These are phyloP conservation scores for Leucocoprinus sp. DNA, from an alignment of 768 basidiomycete genomes.

Conservation along the genomic window DNA sequence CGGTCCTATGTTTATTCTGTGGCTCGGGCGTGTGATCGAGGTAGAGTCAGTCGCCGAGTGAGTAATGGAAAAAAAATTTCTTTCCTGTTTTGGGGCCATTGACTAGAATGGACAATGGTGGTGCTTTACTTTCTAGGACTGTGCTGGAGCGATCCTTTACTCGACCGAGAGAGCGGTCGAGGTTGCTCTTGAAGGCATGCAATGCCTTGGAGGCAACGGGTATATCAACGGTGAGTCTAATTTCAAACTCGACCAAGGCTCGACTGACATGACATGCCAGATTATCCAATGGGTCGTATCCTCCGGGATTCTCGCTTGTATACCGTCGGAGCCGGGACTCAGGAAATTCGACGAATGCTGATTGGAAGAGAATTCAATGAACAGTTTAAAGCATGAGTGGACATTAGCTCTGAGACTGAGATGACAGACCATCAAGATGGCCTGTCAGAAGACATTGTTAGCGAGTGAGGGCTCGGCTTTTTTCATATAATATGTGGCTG, in stretches of 20 bases:
- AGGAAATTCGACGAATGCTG: constrained; percentile 90
- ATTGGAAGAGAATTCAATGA: constrained; percentile 92
- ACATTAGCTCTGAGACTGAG: constrained; percentile 2
- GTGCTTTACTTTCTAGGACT: constrained; percentile 51
- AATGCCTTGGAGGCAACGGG: constrained; percentile 91
- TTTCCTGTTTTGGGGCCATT: neutral
- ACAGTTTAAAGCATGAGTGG: constrained; percentile 31
- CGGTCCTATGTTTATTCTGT: constrained; percentile 92
- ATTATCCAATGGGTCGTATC: constrained; percentile 85
- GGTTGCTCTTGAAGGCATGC: constrained; percentile 86
- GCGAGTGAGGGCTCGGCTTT: constrained; percentile 10
- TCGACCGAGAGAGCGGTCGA: constrained; percentile 90
- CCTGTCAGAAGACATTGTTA: constrained; percentile 7
- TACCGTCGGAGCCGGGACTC: constrained; percentile 93
- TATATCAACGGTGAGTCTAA: constrained; percentile 77
- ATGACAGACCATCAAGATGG: neutral
- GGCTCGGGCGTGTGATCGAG: constrained; percentile 78
- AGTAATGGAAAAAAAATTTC: constrained; percentile 19
- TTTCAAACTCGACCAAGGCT: neutral
- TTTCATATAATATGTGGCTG: constrained; percentile 10
- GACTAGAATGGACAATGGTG: neutral
- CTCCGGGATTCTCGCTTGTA: constrained; percentile 84
- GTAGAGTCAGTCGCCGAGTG: constrained; percentile 70
- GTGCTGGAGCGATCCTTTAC: constrained; percentile 90
- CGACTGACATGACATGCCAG: constrained; percentile 29